Conservation (phyloP, 805 yeast genomes). For the Pichia scutulata region DNA sequence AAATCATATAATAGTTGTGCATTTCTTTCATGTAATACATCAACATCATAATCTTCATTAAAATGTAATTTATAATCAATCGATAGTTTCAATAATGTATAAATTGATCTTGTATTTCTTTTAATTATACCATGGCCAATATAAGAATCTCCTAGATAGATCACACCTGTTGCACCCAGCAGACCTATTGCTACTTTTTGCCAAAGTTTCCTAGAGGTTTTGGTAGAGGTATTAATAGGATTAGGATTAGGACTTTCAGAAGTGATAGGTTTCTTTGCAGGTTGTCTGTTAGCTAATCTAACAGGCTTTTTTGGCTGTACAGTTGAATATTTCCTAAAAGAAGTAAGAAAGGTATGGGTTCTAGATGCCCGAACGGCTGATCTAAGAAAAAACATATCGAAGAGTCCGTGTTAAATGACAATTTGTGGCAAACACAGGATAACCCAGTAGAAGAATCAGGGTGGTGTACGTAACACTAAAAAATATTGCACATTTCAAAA, state of each 20-base stretch:
- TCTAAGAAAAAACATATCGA: background rate
- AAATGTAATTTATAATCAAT: constrained; percentile 52
- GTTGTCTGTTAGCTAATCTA: constrained; percentile 7
- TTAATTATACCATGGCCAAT: constrained; percentile 41
- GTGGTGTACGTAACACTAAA: too few relatives aligned
- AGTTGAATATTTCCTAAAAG: background rate
- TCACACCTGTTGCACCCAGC: constrained; percentile 15
- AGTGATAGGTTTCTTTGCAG: background rate
- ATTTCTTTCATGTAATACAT: constrained; percentile 50
- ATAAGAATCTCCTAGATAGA: constrained; percentile 24
- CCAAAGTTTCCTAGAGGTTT: background rate
- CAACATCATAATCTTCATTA: constrained; percentile 37
- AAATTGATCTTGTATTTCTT: constrained; percentile 47
- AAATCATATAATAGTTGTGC: constrained; percentile 44
- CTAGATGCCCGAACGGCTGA: background rate
- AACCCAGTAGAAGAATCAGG: too few relatives aligned
- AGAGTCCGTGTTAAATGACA: too few relatives aligned
- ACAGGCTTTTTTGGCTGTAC: background rate
- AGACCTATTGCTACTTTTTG: constrained; percentile 7
- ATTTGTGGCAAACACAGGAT: too few relatives aligned
- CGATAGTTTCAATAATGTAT: constrained; percentile 43
- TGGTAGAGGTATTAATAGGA: background rate
- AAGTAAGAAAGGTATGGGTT: background rate
- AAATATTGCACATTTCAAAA: too few relatives aligned
- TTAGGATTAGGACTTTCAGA: background rate